Evolutionary conservation across 306 rosid species (phyloP).

Genomic region (Vigna nakashimae): DNA sequence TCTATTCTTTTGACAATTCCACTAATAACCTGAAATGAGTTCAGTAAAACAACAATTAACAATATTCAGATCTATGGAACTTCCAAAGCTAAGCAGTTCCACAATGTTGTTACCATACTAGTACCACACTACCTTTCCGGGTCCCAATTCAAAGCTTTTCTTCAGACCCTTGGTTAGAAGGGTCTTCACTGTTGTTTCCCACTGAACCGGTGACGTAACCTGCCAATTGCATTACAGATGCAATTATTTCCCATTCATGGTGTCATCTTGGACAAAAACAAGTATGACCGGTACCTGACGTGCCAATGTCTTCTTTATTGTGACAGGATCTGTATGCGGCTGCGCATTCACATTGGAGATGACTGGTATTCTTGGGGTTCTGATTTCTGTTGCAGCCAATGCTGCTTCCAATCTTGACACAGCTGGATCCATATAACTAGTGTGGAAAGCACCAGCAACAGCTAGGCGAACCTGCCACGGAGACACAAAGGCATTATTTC

Average conservation of each 20-base stretch:
- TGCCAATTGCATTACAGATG: conserved; percentile 45
- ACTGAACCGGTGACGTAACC: conserved; percentile 98
- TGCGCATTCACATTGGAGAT: conserved; percentile 93
- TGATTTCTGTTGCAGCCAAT: conserved; percentile 78
- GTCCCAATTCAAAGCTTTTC: conserved; percentile 93
- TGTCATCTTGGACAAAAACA: background rate
- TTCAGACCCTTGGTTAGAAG: conserved; percentile 81
- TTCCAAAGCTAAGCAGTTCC: background rate
- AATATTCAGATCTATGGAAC: background rate
- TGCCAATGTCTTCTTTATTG: conserved; percentile 84
- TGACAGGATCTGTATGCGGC: conserved; percentile 87
- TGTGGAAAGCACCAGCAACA: conserved; percentile 98
- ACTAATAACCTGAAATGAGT: conserved; percentile 76
- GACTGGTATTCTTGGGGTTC: conserved; percentile 89
- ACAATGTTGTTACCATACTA: background rate
- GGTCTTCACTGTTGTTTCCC: conserved; percentile 96
- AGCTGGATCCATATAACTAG: conserved; percentile 96
- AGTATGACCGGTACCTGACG: conserved; percentile 67
- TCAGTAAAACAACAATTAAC: background rate
- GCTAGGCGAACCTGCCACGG: conserved; percentile 85
- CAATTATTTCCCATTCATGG: conserved; percentile 39
- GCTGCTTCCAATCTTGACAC: conserved; percentile 97
- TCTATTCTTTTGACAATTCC: conserved; percentile 92
- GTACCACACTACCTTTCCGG: conserved; percentile 77
- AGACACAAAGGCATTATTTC: conserved; percentile 33